Evolutionary conservation across 169 alveolate genomes (phyloP).

Genomic region (Cryptosporidium bovis): DNA sequence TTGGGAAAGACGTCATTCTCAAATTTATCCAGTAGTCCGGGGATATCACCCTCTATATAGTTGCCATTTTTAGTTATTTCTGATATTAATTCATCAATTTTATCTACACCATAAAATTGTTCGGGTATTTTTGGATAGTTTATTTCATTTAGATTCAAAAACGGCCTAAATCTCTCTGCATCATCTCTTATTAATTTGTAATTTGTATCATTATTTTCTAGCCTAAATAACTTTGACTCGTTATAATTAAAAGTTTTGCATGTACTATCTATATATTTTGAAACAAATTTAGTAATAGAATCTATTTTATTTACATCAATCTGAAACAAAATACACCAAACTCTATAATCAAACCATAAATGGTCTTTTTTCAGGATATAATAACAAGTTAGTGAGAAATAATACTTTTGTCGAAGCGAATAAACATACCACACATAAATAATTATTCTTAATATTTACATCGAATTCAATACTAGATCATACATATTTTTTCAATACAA

Average conservation of each 20-base stretch:
- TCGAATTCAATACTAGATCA: no score
- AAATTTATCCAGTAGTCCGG: background rate
- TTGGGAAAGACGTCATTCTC: background rate
- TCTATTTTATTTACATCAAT: background rate
- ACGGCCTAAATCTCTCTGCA: conserved; percentile 51
- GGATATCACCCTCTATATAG: background rate
- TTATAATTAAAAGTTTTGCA: background rate
- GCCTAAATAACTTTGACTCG: conserved; percentile 2
- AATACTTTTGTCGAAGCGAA: no score
- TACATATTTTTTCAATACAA: no score
- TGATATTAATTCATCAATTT: background rate
- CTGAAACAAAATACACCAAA: conserved; percentile 45
- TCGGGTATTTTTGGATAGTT: conserved; percentile 50
- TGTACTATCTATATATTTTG: background rate
- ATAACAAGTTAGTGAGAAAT: no score
- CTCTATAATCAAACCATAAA: conserved; percentile 65
- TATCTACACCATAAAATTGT: conserved; percentile 38
- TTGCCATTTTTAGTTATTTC: background rate
- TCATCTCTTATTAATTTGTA: conserved; percentile 40
- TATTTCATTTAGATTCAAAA: background rate
- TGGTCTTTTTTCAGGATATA: conserved; percentile 1
- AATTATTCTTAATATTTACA: no score
- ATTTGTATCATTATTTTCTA: conserved; percentile 26
- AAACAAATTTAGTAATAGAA: conserved; percentile 36
- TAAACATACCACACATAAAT: no score